Percentiles rank a stretch among this genome's conserved stretches.
phyloP scores from a whole-genome alignment of 2,329 filamentous ascomycete species.

The Oidium heveae region DNA sequence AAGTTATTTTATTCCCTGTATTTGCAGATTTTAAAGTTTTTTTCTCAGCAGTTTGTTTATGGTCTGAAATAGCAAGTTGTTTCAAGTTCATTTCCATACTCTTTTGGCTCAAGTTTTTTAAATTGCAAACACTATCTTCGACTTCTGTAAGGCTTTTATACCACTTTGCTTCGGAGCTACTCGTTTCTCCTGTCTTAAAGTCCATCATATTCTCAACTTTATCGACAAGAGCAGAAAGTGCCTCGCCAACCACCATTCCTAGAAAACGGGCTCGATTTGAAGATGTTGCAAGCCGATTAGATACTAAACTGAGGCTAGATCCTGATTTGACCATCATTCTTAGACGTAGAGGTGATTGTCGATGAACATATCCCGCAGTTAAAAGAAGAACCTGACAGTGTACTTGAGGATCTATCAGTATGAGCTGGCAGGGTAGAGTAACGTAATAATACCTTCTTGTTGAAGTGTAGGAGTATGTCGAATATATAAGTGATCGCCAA shows the following conservation, averaged over 20 bases:
- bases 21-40: slow-evolving; percentile 12
- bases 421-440: slow-evolving; percentile 8
- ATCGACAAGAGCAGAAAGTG: slow-evolving; percentile 29
- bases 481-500: slow-evolving; percentile 72
- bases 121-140: slow-evolving; percentile 34
- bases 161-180: slow-evolving; percentile 46
- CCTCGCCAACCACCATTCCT: slow-evolving; percentile 69
- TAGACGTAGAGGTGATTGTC: slow-evolving; percentile 38
- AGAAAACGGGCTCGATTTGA: slow-evolving; percentile 55
- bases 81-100: slow-evolving; percentile 4
- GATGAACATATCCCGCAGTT: slow-evolving; percentile 48
- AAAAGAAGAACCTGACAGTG: slow-evolving; percentile 60
- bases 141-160: slow-evolving; percentile 41
- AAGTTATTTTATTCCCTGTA: slow-evolving; percentile 12
- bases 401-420: slow-evolving; percentile 21
- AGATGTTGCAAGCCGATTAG: slow-evolving; percentile 58
- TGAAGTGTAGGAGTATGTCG: slow-evolving; percentile 61
- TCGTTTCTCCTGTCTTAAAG: slow-evolving; percentile 62
- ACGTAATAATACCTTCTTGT: slow-evolving; percentile 45
- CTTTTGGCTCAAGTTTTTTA: slow-evolving; percentile 22
- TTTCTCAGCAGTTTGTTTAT: slow-evolving; percentile 8
- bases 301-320: slow-evolving; percentile 51
- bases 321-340: slow-evolving; percentile 45
- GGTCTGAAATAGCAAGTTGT: slow-evolving; percentile 3
- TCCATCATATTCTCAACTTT: slow-evolving; percentile 49